Conservation (phyloP, 176 grass and related monocot species). For the Phoenix dactylifera region DNA sequence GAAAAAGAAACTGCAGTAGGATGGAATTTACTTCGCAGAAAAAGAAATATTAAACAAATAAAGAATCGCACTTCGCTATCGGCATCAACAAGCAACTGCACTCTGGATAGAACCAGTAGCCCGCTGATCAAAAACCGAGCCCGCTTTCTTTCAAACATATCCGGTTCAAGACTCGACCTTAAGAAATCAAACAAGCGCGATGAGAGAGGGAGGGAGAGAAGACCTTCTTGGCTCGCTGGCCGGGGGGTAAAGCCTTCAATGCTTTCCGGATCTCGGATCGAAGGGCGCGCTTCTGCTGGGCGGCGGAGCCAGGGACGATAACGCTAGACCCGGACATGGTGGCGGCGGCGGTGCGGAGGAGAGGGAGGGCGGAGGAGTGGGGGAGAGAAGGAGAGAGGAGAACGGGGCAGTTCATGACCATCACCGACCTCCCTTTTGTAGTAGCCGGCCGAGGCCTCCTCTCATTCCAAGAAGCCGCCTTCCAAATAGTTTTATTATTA, state of each 20-base stretch:
- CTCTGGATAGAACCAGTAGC: too few relatives aligned
- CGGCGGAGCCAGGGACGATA: constrained; percentile 19
- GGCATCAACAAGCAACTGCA: too few relatives aligned
- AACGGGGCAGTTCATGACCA: neutral
- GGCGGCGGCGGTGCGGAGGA: neutral
- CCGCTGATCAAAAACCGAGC: too few relatives aligned
- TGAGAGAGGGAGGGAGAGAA: neutral
- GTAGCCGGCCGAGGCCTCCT: too few relatives aligned
- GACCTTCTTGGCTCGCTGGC: constrained; percentile 70
- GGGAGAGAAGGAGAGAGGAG: constrained; percentile 4
- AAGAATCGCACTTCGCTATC: too few relatives aligned
- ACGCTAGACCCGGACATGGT: constrained; percentile 17
- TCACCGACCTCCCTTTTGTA: neutral
- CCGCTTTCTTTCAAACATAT: neutral
- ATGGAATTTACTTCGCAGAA: too few relatives aligned
- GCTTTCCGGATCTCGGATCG: constrained; percentile 56
- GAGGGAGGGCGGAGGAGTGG: neutral
- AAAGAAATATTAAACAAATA: too few relatives aligned
- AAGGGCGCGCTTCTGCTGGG: constrained; percentile 60
- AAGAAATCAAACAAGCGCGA: neutral
- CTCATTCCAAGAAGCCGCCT: neutral
- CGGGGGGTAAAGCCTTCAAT: constrained; percentile 58
- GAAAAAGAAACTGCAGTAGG: too few relatives aligned
- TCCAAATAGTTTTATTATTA: too few relatives aligned
- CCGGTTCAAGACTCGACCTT: too few relatives aligned